These are phyloP conservation scores for Saturnispora sekii DNA, from an alignment of 805 yeast genomes.

Conservation along the genomic window DNA sequence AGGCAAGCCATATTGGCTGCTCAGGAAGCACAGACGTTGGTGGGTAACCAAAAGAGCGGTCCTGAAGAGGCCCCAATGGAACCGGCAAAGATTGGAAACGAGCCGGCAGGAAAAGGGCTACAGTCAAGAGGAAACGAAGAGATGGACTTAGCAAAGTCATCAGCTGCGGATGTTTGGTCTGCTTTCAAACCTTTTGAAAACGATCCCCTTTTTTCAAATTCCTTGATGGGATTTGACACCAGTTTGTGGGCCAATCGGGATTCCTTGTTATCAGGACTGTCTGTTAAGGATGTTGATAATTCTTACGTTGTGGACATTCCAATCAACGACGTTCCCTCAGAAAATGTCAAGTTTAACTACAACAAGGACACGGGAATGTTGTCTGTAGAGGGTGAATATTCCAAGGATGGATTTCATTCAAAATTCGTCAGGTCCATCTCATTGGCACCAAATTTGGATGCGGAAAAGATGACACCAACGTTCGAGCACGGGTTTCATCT, in stretches of 20 bases:
- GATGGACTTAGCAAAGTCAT: not conserved
- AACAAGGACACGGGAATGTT: slow-evolving; percentile 36
- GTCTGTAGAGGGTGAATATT: slow-evolving; percentile 34
- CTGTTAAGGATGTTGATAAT: slow-evolving; percentile 33
- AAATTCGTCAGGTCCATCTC: slow-evolving; percentile 19
- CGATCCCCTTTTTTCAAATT: slow-evolving; percentile 14
- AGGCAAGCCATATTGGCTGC: not conserved
- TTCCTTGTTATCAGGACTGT: not conserved
- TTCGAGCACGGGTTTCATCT: slow-evolving; percentile 37
- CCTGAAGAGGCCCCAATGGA: not conserved
- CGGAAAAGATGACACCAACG: slow-evolving; percentile 35
- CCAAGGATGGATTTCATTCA: slow-evolving; percentile 8
- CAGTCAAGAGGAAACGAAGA: not conserved
- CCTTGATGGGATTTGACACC: slow-evolving; percentile 31
- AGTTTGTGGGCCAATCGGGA: not conserved
- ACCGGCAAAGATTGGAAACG: not conserved
- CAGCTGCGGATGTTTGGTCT: slow-evolving; percentile 6
- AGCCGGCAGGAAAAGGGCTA: not conserved
- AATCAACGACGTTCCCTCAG: slow-evolving; percentile 39
- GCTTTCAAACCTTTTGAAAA: slow-evolving; percentile 14
- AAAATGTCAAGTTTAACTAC: slow-evolving; percentile 36
- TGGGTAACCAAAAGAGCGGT: too few species aligned
- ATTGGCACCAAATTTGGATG: slow-evolving; percentile 35
- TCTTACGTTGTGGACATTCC: slow-evolving; percentile 34
- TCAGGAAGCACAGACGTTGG: not conserved